Percentiles rank a stretch among this genome's conserved stretches.
These are phyloP conservation scores for Dipodascopsis uninucleata DNA, from an alignment of 805 yeast species.

Conservation along the genomic window DNA sequence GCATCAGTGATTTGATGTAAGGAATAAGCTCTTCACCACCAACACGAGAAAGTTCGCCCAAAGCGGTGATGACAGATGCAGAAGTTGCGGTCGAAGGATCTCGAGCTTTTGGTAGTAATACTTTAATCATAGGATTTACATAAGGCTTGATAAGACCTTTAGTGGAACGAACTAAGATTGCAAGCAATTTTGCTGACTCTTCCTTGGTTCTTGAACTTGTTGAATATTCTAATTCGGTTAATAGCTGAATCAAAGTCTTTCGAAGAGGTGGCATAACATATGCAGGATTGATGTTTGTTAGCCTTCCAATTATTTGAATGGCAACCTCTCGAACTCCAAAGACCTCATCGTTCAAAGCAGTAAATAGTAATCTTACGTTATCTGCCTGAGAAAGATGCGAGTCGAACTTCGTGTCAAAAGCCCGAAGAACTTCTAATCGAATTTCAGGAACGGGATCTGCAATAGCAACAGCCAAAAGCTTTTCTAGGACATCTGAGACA, in stretches of 20 bases:
- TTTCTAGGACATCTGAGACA: slow-evolving; percentile 79
- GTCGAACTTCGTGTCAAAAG: slow-evolving; percentile 74
- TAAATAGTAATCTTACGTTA: slow-evolving; percentile 75
- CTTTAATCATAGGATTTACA: slow-evolving; percentile 84
- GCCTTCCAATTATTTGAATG: slow-evolving; percentile 73
- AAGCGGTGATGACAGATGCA: slow-evolving; percentile 75
- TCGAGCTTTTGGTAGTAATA: slow-evolving; percentile 68
- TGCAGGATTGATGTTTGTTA: slow-evolving; percentile 87
- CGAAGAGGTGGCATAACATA: slow-evolving; percentile 90
- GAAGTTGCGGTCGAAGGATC: slow-evolving; percentile 78
- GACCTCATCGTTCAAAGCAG: slow-evolving; percentile 86
- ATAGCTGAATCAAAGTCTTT: slow-evolving; percentile 75
- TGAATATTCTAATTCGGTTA: slow-evolving; percentile 82
- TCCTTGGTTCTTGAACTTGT: slow-evolving; percentile 73
- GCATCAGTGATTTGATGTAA: slow-evolving; percentile 76
- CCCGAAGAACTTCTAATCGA: slow-evolving; percentile 69
- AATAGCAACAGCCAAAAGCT: slow-evolving; percentile 73
- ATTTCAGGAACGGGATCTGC: slow-evolving; percentile 88
- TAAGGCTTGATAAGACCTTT: slow-evolving; percentile 84
- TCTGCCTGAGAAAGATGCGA: slow-evolving; percentile 93
- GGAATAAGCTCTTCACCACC: slow-evolving; percentile 81
- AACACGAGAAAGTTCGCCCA: slow-evolving; percentile 84
- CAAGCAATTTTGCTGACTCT: slow-evolving; percentile 74
- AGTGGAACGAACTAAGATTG: slow-evolving; percentile 72
- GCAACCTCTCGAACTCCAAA: slow-evolving; percentile 79